Evolutionary conservation across 352 stramenopile genomes (phyloP).

Genomic region (Phytophthora vignae): DNA sequence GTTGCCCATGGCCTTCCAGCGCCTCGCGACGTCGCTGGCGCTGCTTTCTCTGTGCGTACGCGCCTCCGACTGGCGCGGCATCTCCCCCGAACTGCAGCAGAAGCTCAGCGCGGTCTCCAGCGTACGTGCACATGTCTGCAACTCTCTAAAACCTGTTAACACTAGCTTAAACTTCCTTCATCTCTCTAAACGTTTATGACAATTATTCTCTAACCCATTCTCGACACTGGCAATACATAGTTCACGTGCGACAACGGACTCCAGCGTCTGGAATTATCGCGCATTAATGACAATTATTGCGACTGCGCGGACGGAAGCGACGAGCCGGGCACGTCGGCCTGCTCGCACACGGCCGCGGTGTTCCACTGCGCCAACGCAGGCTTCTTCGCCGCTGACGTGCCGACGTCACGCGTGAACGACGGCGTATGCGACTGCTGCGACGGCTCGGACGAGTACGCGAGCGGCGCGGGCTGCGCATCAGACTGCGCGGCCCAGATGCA

Average conservation of each 20-base stretch:
- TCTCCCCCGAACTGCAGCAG: slow-evolving; percentile 52
- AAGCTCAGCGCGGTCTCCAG: slow-evolving; percentile 43
- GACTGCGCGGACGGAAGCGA: slow-evolving; percentile 94
- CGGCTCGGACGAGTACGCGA: slow-evolving; percentile 89
- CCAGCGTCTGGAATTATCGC: slow-evolving; percentile 56
- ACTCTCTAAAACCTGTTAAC: too few relatives aligned
- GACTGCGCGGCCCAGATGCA: slow-evolving; percentile 42
- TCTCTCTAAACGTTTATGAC: too few relatives aligned
- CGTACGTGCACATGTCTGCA: slow-evolving; percentile 32
- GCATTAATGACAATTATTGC: slow-evolving; percentile 95
- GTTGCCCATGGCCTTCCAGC: slow-evolving; percentile 24
- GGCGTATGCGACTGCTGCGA: slow-evolving; percentile 98
- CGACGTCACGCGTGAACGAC: slow-evolving; percentile 87
- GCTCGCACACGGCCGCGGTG: slow-evolving; percentile 49
- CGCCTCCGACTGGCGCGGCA: slow-evolving; percentile 44
- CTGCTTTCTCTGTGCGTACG: slow-evolving; percentile 23
- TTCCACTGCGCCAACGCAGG: slow-evolving; percentile 53
- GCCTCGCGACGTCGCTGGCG: slow-evolving; percentile 22
- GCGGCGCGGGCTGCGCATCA: slow-evolving; percentile 48
- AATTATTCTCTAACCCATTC: too few relatives aligned
- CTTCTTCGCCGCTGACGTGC: slow-evolving; percentile 66
- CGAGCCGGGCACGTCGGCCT: slow-evolving; percentile 89
- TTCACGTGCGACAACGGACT: slow-evolving; percentile 78
- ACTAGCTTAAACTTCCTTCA: not conserved
- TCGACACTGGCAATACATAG: slow-evolving; percentile 18